Percentiles rank a stretch among this genome's conserved stretches.
These are phyloP conservation scores for Lipomyces sp. DNA, from an alignment of 805 yeast species.

Conservation along the genomic window DNA sequence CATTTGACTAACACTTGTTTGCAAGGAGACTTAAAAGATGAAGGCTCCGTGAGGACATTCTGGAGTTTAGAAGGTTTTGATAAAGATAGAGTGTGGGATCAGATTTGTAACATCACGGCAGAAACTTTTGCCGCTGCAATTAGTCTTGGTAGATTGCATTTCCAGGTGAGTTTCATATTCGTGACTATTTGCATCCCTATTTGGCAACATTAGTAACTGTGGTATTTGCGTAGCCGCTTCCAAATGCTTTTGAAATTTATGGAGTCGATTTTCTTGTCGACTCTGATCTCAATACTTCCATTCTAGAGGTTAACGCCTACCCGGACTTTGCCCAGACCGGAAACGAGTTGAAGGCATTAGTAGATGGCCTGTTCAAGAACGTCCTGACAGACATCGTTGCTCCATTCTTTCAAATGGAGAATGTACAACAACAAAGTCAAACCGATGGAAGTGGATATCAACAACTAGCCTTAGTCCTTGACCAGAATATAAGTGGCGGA, in stretches of 20 bases:
- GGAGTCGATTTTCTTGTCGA: conserved; percentile 89
- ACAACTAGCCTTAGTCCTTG: conserved; percentile 16
- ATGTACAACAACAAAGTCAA: not conserved
- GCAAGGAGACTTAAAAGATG: conserved; percentile 57
- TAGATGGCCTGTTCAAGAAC: conserved; percentile 43
- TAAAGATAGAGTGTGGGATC: conserved; percentile 52
- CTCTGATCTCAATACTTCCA: conserved; percentile 54
- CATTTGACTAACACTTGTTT: conserved; percentile 95
- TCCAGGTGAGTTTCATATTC: conserved; percentile 50
- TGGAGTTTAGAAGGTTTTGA: conserved; percentile 49
- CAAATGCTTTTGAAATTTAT: conserved; percentile 81
- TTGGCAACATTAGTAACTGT: not conserved
- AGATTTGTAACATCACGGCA: conserved; percentile 63
- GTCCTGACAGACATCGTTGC: conserved; percentile 26
- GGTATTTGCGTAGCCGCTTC: conserved; percentile 53
- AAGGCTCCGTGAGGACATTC: conserved; percentile 65
- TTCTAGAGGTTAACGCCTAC: conserved; percentile 88
- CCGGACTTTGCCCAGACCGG: conserved; percentile 99
- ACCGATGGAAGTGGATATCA: not conserved
- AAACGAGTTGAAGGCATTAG: conserved; percentile 64
- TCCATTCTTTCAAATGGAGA: conserved; percentile 30
- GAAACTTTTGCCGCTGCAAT: conserved; percentile 84
- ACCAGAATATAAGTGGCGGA: conserved; percentile 25
- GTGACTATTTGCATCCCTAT: not conserved
- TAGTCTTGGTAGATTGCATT: conserved; percentile 79